Evolutionary conservation across 345 rosid species (phyloP).

Genomic region (Hypericum perforatum): DNA sequence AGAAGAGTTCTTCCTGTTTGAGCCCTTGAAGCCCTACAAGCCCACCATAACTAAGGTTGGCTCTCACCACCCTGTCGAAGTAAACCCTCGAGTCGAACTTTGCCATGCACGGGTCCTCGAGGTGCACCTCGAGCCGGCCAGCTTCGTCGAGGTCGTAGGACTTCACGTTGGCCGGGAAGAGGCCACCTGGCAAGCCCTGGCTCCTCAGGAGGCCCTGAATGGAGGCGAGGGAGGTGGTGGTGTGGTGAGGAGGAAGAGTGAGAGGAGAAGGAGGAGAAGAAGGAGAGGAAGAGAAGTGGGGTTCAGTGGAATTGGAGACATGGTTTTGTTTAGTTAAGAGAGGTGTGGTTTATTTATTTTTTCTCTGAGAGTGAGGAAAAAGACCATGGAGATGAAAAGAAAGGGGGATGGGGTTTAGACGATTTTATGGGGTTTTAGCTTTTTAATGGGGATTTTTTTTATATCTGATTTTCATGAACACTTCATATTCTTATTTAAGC

Average conservation of each 20-base stretch:
- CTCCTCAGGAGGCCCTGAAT: constrained; percentile 50
- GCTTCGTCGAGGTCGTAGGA: constrained; percentile 38
- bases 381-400: no score
- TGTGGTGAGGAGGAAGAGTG: constrained; percentile 1
- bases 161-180: constrained; percentile 60
- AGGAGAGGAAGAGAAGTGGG: constrained; percentile 13
- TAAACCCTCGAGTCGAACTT: constrained; percentile 59
- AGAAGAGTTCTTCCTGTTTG: constrained; percentile 69
- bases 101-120: constrained; percentile 65
- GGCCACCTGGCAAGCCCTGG: constrained; percentile 77
- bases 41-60: constrained; percentile 79
- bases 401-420: no score
- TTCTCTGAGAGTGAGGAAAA: no score
- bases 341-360: no score
- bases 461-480: no score
- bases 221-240: constrained; percentile 24
- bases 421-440: no score
- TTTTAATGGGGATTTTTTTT: no score
- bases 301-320: constrained; percentile 11
- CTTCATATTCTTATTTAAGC: no score
- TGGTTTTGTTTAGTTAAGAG: no score
- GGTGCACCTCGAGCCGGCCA: constrained; percentile 52
- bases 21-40: constrained; percentile 70
- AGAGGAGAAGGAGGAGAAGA: constrained; percentile 16
- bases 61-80: constrained; percentile 59